phyloP scores from a whole-genome alignment of 345 rosid genomes.

The Eucalyptus erythrocorys region DNA sequence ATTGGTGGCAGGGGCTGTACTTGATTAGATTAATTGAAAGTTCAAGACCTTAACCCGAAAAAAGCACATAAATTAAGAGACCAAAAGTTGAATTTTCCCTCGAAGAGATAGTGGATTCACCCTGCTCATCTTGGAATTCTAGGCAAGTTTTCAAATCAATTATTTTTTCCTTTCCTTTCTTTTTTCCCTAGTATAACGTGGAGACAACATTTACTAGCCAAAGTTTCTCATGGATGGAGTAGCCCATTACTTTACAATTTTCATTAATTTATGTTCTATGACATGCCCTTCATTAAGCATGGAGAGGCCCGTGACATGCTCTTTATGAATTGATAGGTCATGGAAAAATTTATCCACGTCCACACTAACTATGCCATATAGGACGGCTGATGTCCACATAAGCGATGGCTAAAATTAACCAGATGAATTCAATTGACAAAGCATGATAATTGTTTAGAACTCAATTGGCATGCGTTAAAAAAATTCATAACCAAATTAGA shows the following conservation, averaged over 20 bases:
- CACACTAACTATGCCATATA: no score
- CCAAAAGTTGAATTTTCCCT: background rate
- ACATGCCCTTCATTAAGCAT: background rate
- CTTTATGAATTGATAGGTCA: background rate
- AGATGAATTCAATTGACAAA: no score
- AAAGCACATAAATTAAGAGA: no score
- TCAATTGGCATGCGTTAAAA: no score
- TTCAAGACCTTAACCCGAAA: no score
- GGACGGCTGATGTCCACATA: rapidly evolving
- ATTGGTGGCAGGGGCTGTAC: no score
- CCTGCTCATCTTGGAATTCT: background rate
- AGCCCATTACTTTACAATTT: background rate
- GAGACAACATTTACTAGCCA: background rate
- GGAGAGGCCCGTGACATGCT: background rate
- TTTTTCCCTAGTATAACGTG: background rate
- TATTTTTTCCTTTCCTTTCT: background rate
- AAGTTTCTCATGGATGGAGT: background rate
- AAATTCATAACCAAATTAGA: rapidly evolving
- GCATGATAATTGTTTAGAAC: no score
- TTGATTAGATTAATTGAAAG: no score
- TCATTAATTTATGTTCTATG: background rate
- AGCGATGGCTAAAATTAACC: rapidly evolving
- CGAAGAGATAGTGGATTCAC: background rate
- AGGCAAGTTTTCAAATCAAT: background rate
- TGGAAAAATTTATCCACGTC: background rate